phyloP scores from a whole-genome alignment of 495 filamentous ascomycete genomes.

The Massariosphaeria phaeospora region DNA sequence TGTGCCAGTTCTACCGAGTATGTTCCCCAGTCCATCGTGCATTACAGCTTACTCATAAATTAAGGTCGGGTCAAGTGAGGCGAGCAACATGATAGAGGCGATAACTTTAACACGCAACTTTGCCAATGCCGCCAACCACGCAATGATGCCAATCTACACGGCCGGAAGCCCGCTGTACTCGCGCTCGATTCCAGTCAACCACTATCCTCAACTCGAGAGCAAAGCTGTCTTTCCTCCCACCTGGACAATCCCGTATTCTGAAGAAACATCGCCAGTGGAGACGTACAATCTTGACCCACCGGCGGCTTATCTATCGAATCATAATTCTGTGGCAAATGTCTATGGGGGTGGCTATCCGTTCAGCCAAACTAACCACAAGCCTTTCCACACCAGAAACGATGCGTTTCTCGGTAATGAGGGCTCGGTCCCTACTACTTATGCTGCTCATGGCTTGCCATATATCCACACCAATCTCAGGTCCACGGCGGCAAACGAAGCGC shows the following conservation, averaged over 20 bases:
- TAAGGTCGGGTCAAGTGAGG: slow-evolving; percentile 29
- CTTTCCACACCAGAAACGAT: background rate
- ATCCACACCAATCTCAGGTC: slow-evolving; percentile 11
- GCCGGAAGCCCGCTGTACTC: slow-evolving; percentile 1
- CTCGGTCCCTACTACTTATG: slow-evolving; percentile 5
- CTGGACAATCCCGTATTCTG: slow-evolving; percentile 22
- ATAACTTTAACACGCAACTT: background rate
- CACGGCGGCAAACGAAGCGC: slow-evolving; percentile 20
- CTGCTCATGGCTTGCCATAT: slow-evolving; percentile 5
- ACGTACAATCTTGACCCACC: slow-evolving; percentile 16
- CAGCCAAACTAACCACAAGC: slow-evolving; percentile 4
- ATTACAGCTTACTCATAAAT: slow-evolving; percentile 8
- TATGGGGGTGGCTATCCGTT: slow-evolving; percentile 19
- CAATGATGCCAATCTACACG: slow-evolving; percentile 23
- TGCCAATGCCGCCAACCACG: slow-evolving; percentile 1
- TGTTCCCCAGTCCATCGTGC: background rate
- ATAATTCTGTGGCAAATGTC: slow-evolving; percentile 2
- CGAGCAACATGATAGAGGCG: slow-evolving; percentile 3
- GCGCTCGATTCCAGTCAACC: background rate
- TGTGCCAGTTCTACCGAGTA: slow-evolving; percentile 79
- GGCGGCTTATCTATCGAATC: slow-evolving; percentile 8
- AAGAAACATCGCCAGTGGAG: slow-evolving; percentile 29
- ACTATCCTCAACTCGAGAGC: slow-evolving; percentile 14
- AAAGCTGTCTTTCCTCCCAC: slow-evolving; percentile 9
- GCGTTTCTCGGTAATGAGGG: slow-evolving; percentile 11